phyloP scores from a whole-genome alignment of 2,329 filamentous ascomycete genomes.

The Zymoseptoria pseudotritici region DNA sequence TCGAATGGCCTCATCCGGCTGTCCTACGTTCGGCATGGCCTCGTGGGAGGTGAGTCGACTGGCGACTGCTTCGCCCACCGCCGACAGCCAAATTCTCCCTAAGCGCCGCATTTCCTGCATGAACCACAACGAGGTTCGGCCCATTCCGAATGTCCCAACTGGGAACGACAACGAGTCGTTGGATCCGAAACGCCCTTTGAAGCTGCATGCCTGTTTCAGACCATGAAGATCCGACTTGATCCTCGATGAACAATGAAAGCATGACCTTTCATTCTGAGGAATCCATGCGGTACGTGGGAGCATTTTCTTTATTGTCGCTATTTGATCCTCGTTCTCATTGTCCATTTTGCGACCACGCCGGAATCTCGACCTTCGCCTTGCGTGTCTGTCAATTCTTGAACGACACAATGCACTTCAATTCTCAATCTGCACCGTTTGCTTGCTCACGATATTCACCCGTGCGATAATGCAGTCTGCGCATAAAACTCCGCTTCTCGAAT shows the following conservation, averaged over 20 bases:
- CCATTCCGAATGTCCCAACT: neutral
- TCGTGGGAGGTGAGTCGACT: neutral
- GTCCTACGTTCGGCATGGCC: neutral
- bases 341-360: neutral
- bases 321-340: neutral
- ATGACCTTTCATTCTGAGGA: neutral
- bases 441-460: neutral
- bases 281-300: neutral
- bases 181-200: neutral
- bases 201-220: neutral
- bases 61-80: neutral
- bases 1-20: neutral
- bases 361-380: neutral
- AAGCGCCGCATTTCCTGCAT: neutral
- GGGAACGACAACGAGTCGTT: neutral
- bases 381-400: neutral
- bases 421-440: neutral
- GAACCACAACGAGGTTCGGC: neutral
- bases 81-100: neutral
- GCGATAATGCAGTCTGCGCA: neutral
- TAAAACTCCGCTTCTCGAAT: neutral
- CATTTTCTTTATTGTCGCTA: neutral
- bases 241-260: neutral
- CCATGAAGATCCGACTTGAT: neutral
- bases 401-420: neutral